These are phyloP conservation scores for Perkinsela sp. DNA, from an alignment of 208 protist genomes.

Conservation along the genomic window DNA sequence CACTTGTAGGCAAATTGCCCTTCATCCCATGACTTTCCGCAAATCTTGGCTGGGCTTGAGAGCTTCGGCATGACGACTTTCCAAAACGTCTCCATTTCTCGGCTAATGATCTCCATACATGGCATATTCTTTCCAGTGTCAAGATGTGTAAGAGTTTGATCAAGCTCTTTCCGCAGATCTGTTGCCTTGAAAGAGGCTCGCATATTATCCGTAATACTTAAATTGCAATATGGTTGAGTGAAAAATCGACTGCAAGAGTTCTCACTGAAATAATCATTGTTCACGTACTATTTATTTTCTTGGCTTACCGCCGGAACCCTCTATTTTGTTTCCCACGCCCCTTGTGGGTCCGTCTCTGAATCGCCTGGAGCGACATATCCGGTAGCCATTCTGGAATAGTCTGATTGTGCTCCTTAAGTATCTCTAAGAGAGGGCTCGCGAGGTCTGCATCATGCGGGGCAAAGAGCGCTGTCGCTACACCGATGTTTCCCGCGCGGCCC, in stretches of 20 bases:
- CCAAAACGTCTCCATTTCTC: slow-evolving; percentile 1
- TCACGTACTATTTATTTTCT: too few species aligned
- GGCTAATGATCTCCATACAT: neutral
- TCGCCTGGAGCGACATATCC: slow-evolving; percentile 3
- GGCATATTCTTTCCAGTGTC: neutral
- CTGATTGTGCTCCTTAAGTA: slow-evolving; percentile 53
- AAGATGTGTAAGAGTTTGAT: neutral
- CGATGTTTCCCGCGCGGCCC: slow-evolving; percentile 82
- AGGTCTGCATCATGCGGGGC: slow-evolving; percentile 25
- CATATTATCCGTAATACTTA: too few species aligned
- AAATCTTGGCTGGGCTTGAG: neutral
- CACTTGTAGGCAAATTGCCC: slow-evolving; percentile 15
- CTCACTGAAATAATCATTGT: too few species aligned
- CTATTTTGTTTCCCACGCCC: too few species aligned
- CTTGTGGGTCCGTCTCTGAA: neutral
- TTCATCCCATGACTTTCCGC: slow-evolving; percentile 6
- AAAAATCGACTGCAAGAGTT: too few species aligned
- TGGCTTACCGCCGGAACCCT: too few species aligned
- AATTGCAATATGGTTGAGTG: too few species aligned
- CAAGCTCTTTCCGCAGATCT: neutral
- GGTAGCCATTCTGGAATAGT: slow-evolving; percentile 39
- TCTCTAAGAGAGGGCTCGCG: slow-evolving; percentile 29
- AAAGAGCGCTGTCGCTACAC: slow-evolving; percentile 83
- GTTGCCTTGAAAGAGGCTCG: neutral
- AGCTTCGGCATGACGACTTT: neutral